Evolutionary conservation across 1,139 yeast species (phyloP).

Genomic region (Groenewaldozyma sp.): DNA sequence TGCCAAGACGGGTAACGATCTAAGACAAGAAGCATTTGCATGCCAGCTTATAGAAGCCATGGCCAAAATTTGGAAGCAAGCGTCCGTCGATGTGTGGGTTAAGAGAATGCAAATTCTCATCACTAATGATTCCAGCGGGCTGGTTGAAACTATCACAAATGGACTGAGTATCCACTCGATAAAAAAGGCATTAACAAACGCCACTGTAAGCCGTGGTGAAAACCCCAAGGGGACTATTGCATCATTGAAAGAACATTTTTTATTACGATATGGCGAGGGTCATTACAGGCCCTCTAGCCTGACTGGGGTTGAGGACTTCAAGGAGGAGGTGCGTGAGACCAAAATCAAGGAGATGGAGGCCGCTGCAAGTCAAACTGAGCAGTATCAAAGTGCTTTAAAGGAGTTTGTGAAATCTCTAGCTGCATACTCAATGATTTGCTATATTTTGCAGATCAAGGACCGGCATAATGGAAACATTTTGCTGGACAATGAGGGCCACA

Average conservation of each 20-base stretch:
- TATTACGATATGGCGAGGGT: constrained; percentile 58
- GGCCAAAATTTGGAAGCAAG: constrained; percentile 70
- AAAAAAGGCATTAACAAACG: constrained; percentile 78
- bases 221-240: constrained; percentile 61
- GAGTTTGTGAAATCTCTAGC: constrained; percentile 82
- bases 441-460: constrained; percentile 83
- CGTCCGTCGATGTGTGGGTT: constrained; percentile 72
- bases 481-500: constrained; percentile 90
- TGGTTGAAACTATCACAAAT: constrained; percentile 91
- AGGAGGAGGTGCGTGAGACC: neutral
- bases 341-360: constrained; percentile 1
- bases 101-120: constrained; percentile 85
- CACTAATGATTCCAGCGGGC: constrained; percentile 82
- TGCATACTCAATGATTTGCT: constrained; percentile 80
- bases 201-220: constrained; percentile 57
- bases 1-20: constrained; percentile 90
- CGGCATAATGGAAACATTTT: constrained; percentile 95
- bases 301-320: neutral
- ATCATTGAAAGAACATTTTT: constrained; percentile 68
- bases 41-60: constrained; percentile 85
- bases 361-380: constrained; percentile 27
- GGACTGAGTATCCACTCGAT: constrained; percentile 90
- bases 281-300: neutral
- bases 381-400: constrained; percentile 62
- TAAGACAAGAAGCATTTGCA: constrained; percentile 96